Evolutionary conservation across 495 filamentous ascomycete species (phyloP), one percentile per base, ranked within the genome.

Genomic region (Xylaria longipes): DNA sequence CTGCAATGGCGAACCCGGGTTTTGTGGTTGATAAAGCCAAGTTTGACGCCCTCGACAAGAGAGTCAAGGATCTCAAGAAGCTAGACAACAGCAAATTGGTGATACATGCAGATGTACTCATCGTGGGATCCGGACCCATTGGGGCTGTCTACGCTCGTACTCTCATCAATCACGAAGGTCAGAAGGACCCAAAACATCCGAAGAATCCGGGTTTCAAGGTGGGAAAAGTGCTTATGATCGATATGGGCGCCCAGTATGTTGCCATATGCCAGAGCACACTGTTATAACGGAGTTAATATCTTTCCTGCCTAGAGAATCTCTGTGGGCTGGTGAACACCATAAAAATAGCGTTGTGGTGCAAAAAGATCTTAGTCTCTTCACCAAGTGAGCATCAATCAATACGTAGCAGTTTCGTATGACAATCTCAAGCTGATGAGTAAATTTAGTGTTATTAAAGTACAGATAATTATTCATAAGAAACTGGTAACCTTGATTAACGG

Each of bases 41-140:
- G 20, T 22, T 22, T 22, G 45, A 22, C 1, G 45, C 45, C 20
- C 45, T 48, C 0, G 45, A 22, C 20, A 48, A 48, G 45, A n/a
- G 20, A 22, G 45, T 48, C 5, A 22, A 8, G 5, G 45, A 48
- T 5, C 45, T 48, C 7, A 22, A 5, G 45, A 8, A 22, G n/a
- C n/a, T 48, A 5, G 45, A 48, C 45, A 11, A 22, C 5, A 15
- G 43, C 43, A 45, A 45, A 45, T 5, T 3, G 17, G 43, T 45
- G 43, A 45, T 45, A 17, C 43, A 46, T 46, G 48, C 27, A 8
- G 58, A 62, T 41, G 35, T 62, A 2, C 35, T 62, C 2, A 62
- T 62, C n/a, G 35, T 62, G 7, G 58, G 58, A 9, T 62, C 58
- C 35, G 58, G 58, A 3, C 58, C 58, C 35, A 41, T 41, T 25